These are phyloP conservation scores for Melanomma pulvis-pyrius DNA, from an alignment of 495 filamentous ascomycete genomes.

Conservation along the genomic window DNA sequence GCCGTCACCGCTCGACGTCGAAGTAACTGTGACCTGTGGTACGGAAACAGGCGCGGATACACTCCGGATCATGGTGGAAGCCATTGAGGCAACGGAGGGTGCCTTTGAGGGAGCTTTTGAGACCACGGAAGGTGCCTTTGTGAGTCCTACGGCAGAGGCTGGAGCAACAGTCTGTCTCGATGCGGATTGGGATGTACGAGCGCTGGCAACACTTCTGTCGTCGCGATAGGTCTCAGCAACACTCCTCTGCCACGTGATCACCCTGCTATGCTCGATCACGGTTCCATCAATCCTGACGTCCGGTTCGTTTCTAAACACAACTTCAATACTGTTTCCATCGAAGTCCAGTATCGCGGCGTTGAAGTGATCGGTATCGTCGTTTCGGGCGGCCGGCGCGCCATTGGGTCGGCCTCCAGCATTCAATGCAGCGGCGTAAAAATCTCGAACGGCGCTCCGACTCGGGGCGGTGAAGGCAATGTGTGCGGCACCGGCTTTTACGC, in stretches of 20 bases:
- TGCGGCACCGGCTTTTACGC: conserved; percentile 54
- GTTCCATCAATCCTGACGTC: conserved; percentile 33
- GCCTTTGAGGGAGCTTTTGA: conserved; percentile 31
- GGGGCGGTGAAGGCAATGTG: conserved; percentile 64
- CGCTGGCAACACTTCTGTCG: conserved; percentile 37
- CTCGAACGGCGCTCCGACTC: conserved; percentile 55
- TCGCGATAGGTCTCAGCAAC: conserved; percentile 35
- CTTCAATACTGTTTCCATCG: conserved; percentile 64
- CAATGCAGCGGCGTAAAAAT: conserved; percentile 63
- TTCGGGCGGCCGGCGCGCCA: conserved; percentile 57
- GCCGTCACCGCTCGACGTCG: conserved; percentile 45
- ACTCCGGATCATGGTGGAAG: conserved; percentile 32
- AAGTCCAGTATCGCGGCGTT: conserved; percentile 64
- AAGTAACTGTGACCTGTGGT: conserved; percentile 32
- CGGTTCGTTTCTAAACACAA: conserved; percentile 52
- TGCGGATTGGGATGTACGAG: conserved; percentile 16
- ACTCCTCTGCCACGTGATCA: conserved; percentile 43
- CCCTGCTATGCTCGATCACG: conserved; percentile 39
- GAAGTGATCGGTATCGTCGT: conserved; percentile 57
- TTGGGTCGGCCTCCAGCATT: conserved; percentile 61
- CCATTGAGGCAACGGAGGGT: conserved; percentile 24
- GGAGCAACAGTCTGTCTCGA: conserved; percentile 21
- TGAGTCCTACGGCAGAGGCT: conserved; percentile 6
- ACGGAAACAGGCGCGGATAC: conserved; percentile 33
- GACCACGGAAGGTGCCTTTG: conserved; percentile 19